Base-by-base conservation (phyloP, 192 early-diverging fungal genomes). In the Lunasporangiospora selenospora region DNA sequence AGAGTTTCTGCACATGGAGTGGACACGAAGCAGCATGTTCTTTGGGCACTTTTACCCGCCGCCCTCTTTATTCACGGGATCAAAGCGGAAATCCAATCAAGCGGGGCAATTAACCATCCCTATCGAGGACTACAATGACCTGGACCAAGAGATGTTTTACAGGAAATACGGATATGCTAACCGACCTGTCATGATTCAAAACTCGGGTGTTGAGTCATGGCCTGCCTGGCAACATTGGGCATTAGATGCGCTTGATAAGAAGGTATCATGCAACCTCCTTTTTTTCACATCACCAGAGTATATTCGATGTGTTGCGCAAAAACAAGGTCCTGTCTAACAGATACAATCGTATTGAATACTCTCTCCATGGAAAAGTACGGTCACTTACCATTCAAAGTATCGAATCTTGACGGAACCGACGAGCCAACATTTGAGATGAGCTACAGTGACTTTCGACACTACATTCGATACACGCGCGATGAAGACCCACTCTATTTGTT, bases 401-500 rank as follows among this genome's bases (percentile, higher is more conserved):
- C 78, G 9, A 80, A 76, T 47, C 61, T 73, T n/a, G 53, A 65
- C 4, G 67, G 75, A 24, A 41, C 65, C 37, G 43, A 31, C 5
- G 30, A 54, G 18, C 67, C 77, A 5, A 59, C 48, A 23, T 54
- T 79, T 41, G 19, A 29, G 6, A 48, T 82, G 51, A 42, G 27
- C 18, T 38, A 79, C 23, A 33, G 49, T 33, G 63, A 67, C 29
- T 82, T 81, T 70, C 9, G 44, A 29, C 62, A 73, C 13, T 82
- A 82, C 26, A 42, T 70, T 27, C 32, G 24, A 4, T 39, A 54
- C 12, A 75, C 81, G 47, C 52, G 41, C 27, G 80, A 82, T 33
- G 69, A 75, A 31, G 54, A 76, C 9, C 80, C 80, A 5, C 55
- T 82, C 1, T 82, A 82, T 31, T 45, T 82, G 23, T 82, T 82